Evolutionary conservation across 768 basidiomycete species (phyloP), one percentile per base, ranked within the genome.

Genomic region (Cystobasidium ongulense): DNA sequence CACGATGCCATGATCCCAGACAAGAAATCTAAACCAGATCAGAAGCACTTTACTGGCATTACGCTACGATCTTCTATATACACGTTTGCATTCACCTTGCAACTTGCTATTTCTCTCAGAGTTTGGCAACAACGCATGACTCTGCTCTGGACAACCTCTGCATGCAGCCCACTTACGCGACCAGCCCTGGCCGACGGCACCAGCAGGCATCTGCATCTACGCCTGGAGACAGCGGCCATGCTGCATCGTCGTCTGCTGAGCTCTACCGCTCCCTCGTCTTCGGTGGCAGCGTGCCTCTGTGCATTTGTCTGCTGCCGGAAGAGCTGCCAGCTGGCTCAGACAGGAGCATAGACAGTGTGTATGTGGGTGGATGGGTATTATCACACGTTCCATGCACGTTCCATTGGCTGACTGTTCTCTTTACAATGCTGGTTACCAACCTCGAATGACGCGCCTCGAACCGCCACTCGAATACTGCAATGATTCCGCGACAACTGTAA

Each of bases 311-410:
- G 27, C 25, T 23, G 18, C 31, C 50, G 31, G 68, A 71, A 15
- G 68, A 71, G 21, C 54, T 71, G 21, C 68, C 68, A 54, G 52
- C 68, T 54, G 68, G 68, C 21, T 29, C 68, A 29, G 68, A 71
- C 36, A 71, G 68, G 36, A 39, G 33, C 33, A 35, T 71, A 31
- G 68, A 71, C 36, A 57, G 53, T 31, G 33, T 71, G 53, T 71
- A 71, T 43, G 68, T 71, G 68, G 31, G 68, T 71, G 53, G n/a
- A n/a, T n/a, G n/a, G n/a, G n/a, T n/a, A n/a, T n/a, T n/a, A n/a
- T n/a, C n/a, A n/a, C n/a, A n/a, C n/a, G n/a, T n/a, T n/a, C n/a
- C n/a, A n/a, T n/a, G n/a, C n/a, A n/a, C n/a, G n/a, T n/a, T n/a
- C n/a, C n/a, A n/a, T 31, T 4, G 11, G 36, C 57, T 61, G 31